Evolutionary conservation across 2,329 filamentous ascomycete genomes (phyloP), one percentile per base, ranked within the genome.

Genomic region (Simplicillium sp.): DNA sequence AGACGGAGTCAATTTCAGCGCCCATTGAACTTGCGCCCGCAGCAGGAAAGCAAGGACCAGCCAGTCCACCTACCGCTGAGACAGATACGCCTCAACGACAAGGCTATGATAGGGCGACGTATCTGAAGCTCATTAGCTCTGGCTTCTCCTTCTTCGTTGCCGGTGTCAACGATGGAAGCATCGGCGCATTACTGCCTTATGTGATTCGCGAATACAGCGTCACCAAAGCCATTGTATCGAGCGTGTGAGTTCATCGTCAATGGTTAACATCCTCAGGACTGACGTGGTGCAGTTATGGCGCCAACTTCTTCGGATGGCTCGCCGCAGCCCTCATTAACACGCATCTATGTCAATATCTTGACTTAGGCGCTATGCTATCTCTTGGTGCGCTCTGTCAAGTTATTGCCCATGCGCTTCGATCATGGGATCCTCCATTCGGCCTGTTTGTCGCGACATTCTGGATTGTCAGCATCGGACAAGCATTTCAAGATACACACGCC

Each of bases 81-180:
- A 5, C 13, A 33, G 31, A 33, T 5, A 15, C 31, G 13, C 31
- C 31, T 13, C 31, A 15, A 13, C 6, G 12, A 33, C 15, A 28
- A 15, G 12, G 34, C 34, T n/a, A 58, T 39, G 50, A 50, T 45
- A 36, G 41, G 38, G 29, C 44, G 34, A 49, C 54, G 13, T 46
- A 61, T 15, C 44, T 73, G 29, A 79, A 76, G 51, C 56, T 82
- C 3, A 40, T 71, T 31, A 73, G 72, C 34, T 68, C 73, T 3
- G 71, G 70, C 1, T 72, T 80, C 46, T 77, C 75, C 0, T 83
- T 82, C 60, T 80, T 83, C 50, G 75, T 78, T 25, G 76, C 79
- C 0, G 79, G 80, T 0, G 64, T 75, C 37, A 83, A 81, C 42
- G 80, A 83, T 52, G 79, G 79, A 28, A 79, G 71, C 44, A 60